A percentile compares a stretch with the other conserved stretches of the same genome.
Conservation (phyloP, 1,284 basidiomycete genomes). For the Rhodotorula sp. region DNA sequence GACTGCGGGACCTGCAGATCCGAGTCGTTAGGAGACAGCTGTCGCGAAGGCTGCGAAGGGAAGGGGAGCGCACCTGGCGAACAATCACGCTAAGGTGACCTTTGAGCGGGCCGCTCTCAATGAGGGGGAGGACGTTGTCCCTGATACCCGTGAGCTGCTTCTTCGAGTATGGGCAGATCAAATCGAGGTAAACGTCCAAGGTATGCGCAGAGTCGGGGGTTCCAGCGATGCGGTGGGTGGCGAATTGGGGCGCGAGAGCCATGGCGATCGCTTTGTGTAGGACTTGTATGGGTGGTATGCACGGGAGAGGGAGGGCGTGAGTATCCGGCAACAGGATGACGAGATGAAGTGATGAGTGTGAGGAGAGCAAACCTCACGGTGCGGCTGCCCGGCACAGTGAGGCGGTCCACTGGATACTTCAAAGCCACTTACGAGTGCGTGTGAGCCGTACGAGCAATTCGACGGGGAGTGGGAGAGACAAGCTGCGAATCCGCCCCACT, state of each 20-base stretch:
- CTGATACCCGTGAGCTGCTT: conserved; percentile 49
- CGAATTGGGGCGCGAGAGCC: conserved; percentile 34
- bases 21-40: neutral
- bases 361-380: neutral
- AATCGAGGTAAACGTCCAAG: conserved; percentile 54
- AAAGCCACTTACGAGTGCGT: neutral
- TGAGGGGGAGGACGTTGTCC: conserved; percentile 46
- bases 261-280: neutral
- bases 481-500: neutral
- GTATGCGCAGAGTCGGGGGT: conserved; percentile 67
- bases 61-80: conserved; percentile 39
- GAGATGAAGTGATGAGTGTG: neutral
- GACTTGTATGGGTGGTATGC: neutral
- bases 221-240: conserved; percentile 67
- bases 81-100: conserved; percentile 47
- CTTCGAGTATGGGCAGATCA: conserved; percentile 44
- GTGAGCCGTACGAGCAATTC: neutral
- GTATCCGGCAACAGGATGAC: neutral
- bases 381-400: no score
- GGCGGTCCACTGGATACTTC: no score
- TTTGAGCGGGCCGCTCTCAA: conserved; percentile 42
- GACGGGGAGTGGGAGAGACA: neutral
- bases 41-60: neutral
- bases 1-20: conserved; percentile 33
- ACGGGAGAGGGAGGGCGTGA: neutral